Evolutionary conservation across 2,329 filamentous ascomycete genomes (phyloP).

Genomic region (Zymoseptoria ardabiliae): DNA sequence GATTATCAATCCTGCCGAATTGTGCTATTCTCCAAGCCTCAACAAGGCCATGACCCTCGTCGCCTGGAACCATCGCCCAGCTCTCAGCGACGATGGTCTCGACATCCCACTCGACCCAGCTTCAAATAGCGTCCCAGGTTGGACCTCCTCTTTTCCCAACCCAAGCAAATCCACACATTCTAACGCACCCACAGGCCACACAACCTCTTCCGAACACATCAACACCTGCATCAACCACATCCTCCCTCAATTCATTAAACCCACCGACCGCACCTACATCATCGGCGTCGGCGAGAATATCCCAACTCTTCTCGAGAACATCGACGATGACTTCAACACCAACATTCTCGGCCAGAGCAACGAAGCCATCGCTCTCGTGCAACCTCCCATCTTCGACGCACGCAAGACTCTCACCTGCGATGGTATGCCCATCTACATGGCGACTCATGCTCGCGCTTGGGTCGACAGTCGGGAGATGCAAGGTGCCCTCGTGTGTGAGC

Average conservation of each 20-base stretch:
- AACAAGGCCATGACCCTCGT: constrained; percentile 52
- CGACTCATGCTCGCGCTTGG: background rate
- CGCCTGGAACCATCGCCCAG: constrained; percentile 49
- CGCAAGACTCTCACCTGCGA: background rate
- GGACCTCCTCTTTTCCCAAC: background rate
- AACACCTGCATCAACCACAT: constrained; percentile 59
- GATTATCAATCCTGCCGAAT: constrained; percentile 69
- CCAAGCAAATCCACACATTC: background rate
- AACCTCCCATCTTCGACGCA: background rate
- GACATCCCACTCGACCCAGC: constrained; percentile 37
- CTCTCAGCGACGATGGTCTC: constrained; percentile 53
- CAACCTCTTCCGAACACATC: constrained; percentile 54
- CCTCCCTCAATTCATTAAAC: constrained; percentile 41
- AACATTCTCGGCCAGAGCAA: background rate
- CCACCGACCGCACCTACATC: constrained; percentile 54
- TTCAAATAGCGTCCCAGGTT: constrained; percentile 51
- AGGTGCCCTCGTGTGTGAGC: background rate
- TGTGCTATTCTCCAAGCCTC: constrained; percentile 65
- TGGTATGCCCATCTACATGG: background rate
- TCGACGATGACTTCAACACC: background rate
- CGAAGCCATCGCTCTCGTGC: background rate
- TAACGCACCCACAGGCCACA: constrained; percentile 40
- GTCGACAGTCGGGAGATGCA: background rate
- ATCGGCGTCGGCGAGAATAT: constrained; percentile 54
- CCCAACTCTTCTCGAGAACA: background rate